A percentile compares a stretch with the other conserved stretches of the same genome.
Conservation (phyloP, 139 green algal species). For the Chlorella sp. region DNA sequence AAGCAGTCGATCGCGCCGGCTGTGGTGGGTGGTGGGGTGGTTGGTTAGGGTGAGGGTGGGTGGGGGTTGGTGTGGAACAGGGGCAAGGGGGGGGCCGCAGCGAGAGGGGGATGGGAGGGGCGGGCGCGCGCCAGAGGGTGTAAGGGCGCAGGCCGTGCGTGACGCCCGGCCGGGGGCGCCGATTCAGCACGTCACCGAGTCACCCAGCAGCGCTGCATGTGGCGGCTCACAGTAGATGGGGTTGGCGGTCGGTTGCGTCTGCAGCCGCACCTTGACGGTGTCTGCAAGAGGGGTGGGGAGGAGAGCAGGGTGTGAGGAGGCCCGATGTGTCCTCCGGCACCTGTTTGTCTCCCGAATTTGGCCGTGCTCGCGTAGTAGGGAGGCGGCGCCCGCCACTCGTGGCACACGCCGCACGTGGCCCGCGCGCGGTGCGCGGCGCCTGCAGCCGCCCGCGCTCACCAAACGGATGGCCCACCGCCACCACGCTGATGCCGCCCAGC, state of each 20-base stretch:
- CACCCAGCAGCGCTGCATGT: too few relatives aligned
- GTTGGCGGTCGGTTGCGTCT: constrained; percentile 85
- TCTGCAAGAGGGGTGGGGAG: constrained; percentile 37
- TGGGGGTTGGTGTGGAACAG: too few relatives aligned
- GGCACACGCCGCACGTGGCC: neutral
- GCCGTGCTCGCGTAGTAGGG: neutral
- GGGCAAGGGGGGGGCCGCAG: too few relatives aligned
- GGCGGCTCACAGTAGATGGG: constrained; percentile 84
- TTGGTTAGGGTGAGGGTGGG: too few relatives aligned
- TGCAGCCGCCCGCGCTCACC: too few relatives aligned
- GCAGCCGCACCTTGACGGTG: constrained; percentile 92
- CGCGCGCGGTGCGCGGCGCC: too few relatives aligned
- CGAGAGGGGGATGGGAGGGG: too few relatives aligned
- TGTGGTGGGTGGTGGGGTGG: too few relatives aligned
- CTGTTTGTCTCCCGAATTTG: neutral
- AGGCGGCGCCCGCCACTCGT: neutral
- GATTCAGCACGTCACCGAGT: too few relatives aligned
- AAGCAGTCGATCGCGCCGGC: constrained; percentile 86
- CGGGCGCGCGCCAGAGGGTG: too few relatives aligned
- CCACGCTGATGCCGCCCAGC: constrained; percentile 84
- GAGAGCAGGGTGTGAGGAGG: neutral
- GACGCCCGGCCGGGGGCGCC: too few relatives aligned
- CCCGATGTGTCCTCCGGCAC: neutral
- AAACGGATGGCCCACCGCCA: constrained; percentile 87
- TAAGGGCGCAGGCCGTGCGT: too few relatives aligned